These are phyloP conservation scores for Hymenotorrendiella dingleyae DNA, from an alignment of 2,329 filamentous ascomycete species.

Conservation along the genomic window DNA sequence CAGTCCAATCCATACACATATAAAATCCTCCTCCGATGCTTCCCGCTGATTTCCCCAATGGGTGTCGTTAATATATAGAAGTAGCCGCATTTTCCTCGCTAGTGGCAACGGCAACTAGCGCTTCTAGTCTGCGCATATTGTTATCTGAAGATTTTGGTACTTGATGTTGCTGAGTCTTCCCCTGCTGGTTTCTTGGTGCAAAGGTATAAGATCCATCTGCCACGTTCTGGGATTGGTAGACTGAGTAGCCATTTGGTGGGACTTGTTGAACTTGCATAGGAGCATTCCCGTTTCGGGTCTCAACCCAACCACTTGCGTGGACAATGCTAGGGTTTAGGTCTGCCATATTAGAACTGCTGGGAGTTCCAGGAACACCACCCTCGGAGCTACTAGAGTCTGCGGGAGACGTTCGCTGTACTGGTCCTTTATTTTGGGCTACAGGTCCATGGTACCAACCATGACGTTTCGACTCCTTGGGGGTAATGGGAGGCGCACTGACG, in stretches of 20 bases:
- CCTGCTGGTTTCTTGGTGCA: constrained; percentile 25
- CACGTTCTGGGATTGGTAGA: constrained; percentile 14
- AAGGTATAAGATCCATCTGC: constrained; percentile 22
- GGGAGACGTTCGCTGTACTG: constrained; percentile 43
- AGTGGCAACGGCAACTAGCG: constrained; percentile 60
- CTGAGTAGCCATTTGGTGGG: constrained; percentile 28
- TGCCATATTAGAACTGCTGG: constrained; percentile 37
- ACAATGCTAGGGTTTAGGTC: constrained; percentile 48
- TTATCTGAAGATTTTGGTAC: constrained; percentile 30
- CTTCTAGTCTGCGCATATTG: constrained; percentile 52
- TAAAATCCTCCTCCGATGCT: neutral
- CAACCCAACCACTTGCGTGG: constrained; percentile 42
- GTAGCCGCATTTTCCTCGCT: constrained; percentile 42
- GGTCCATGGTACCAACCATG: constrained; percentile 68
- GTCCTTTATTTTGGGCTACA: constrained; percentile 27
- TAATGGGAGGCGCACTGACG: constrained; percentile 52
- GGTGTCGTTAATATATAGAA: constrained; percentile 23
- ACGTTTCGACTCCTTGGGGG: constrained; percentile 56
- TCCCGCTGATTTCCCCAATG: neutral
- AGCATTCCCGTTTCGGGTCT: constrained; percentile 33
- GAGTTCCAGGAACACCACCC: constrained; percentile 46
- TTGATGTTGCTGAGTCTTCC: constrained; percentile 30
- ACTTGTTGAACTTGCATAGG: constrained; percentile 19
- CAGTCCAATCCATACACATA: constrained; percentile 17
- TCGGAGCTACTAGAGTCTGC: constrained; percentile 51